A percentile compares a stretch with the other conserved stretches of the same genome.
These are phyloP conservation scores for Abrus pulchellus DNA, from an alignment of 306 rosid species.

Conservation along the genomic window DNA sequence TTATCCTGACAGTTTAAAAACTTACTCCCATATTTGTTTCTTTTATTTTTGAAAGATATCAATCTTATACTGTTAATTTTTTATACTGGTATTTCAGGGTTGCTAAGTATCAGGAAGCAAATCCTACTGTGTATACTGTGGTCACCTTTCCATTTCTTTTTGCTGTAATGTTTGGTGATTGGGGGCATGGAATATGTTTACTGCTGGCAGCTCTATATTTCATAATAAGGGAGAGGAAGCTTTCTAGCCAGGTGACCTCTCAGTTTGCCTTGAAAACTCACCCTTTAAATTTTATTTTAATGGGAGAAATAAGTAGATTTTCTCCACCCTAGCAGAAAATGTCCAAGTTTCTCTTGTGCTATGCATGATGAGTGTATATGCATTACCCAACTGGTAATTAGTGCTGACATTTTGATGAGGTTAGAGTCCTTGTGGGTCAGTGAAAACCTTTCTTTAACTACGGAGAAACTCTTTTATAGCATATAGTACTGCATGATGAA, in stretches of 20 bases:
- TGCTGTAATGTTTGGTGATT: constrained; percentile 99
- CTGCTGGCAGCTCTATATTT: constrained; percentile 80
- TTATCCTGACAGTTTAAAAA: constrained; percentile 24
- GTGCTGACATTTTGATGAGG: not conserved
- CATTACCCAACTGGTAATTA: not conserved
- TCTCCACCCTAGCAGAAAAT: constrained; percentile 11
- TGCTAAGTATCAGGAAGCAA: constrained; percentile 98
- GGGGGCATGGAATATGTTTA: constrained; percentile 99
- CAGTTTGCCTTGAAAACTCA: constrained; percentile 27
- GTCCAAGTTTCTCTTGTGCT: constrained; percentile 33
- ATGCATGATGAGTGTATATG: constrained; percentile 19
- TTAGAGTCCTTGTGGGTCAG: constrained; percentile 24
- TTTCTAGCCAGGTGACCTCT: constrained; percentile 81
- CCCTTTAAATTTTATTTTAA: constrained; percentile 38
- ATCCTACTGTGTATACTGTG: constrained; percentile 89
- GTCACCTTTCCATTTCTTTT: constrained; percentile 97
- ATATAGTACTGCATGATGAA: not conserved
- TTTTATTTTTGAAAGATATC: constrained; percentile 30
- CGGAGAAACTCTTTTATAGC: not conserved
- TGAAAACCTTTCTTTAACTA: constrained; percentile 26
- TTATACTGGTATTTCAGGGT: constrained; percentile 70
- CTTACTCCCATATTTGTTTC: constrained; percentile 14
- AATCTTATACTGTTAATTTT: constrained; percentile 35
- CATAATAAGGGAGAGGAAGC: constrained; percentile 78
- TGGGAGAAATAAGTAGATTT: constrained; percentile 20